phyloP scores from a whole-genome alignment of 768 basidiomycete species.

The Collybiopsis confluens region DNA sequence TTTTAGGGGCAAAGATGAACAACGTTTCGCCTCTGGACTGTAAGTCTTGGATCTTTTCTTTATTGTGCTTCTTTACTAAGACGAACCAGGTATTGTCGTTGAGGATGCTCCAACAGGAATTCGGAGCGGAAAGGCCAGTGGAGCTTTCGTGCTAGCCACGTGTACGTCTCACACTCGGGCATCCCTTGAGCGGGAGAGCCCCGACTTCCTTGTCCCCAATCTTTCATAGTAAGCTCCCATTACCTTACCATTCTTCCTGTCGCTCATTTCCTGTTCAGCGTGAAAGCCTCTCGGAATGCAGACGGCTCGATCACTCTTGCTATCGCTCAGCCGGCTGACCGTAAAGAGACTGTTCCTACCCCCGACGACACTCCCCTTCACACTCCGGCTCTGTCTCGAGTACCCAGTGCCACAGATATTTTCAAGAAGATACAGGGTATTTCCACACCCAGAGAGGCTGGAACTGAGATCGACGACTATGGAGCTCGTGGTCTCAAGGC shows the following conservation, averaged over 20 bases:
- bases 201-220: conserved; percentile 48
- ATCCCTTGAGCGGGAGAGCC: conserved; percentile 39
- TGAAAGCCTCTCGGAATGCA: conserved; percentile 8
- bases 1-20: conserved; percentile 53
- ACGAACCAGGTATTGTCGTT: conserved; percentile 46
- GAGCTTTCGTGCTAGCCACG: conserved; percentile 58
- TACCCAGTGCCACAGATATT: conserved; percentile 6
- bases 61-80: background rate
- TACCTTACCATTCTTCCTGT: background rate
- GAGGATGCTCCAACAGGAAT: conserved; percentile 72
- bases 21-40: conserved; percentile 38
- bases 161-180: conserved; percentile 57
- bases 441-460: conserved; percentile 3
- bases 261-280: background rate
- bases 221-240: conserved; percentile 38
- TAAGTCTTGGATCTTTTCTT: conserved; percentile 12
- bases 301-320: conserved; percentile 7
- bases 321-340: conserved; percentile 9
- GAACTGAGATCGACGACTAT: conserved; percentile 8
- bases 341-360: conserved; percentile 7
- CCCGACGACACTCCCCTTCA: conserved; percentile 11
- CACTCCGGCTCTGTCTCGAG: conserved; percentile 10
- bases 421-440: background rate
- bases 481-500: conserved; percentile 7
- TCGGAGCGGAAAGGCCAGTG: conserved; percentile 54